A percentile compares a stretch with the other conserved stretches of the same genome.
Evolutionary conservation across 108 stramenopile genomes (phyloP).

Genomic region (Schizochytrium sp.): DNA sequence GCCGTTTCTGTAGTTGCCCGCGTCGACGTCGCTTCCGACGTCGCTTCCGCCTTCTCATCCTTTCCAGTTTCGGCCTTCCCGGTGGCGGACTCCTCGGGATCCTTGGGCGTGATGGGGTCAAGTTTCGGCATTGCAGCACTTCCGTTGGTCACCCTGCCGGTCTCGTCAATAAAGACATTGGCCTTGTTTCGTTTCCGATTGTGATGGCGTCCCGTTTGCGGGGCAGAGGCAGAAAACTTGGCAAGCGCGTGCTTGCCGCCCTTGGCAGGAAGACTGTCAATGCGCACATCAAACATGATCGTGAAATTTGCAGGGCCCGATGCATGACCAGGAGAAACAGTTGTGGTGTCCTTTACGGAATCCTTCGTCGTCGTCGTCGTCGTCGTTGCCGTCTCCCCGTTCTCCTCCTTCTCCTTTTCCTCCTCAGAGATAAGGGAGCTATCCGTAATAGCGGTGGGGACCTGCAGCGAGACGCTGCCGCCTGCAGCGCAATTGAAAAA

Average conservation of each 20-base stretch:
- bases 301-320: background rate
- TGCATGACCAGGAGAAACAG: background rate
- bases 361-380: background rate
- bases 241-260: slow-evolving; percentile 5
- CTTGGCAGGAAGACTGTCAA: slow-evolving; percentile 18
- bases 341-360: background rate
- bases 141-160: background rate
- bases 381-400: background rate
- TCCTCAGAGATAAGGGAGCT: background rate
- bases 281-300: slow-evolving; percentile 6
- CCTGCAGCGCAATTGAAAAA: slow-evolving; percentile 16
- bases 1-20: too few relatives aligned
- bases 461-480: background rate
- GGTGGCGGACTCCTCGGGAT: too few relatives aligned
- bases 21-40: too few relatives aligned
- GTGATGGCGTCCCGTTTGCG: background rate
- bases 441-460: background rate
- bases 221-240: background rate
- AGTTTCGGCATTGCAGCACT: background rate
- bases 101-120: background rate
- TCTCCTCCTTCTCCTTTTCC: background rate
- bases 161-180: slow-evolving; percentile 22
- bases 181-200: slow-evolving; percentile 7
- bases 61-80: too few relatives aligned
- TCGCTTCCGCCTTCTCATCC: too few relatives aligned